Conservation (phyloP, 768 basidiomycete genomes). For the Phanerodontia chrysosporium region DNA sequence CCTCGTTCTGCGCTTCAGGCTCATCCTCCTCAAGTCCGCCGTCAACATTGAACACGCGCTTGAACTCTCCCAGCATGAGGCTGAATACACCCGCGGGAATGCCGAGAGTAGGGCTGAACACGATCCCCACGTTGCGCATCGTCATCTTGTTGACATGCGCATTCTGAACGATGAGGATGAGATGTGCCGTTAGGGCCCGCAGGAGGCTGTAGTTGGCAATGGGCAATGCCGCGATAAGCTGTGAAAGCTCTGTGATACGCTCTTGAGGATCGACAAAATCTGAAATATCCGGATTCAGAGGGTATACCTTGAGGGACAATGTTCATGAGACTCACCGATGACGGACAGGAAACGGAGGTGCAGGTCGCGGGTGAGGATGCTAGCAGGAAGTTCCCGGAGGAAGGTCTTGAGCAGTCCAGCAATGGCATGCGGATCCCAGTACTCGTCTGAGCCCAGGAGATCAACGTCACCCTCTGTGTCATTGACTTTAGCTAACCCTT, state of each 20-base stretch:
- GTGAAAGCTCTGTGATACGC: slow-evolving; percentile 80
- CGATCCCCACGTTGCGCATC: slow-evolving; percentile 96
- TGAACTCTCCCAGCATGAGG: slow-evolving; percentile 90
- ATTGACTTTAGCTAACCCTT: neutral
- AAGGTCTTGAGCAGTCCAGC: slow-evolving; percentile 92
- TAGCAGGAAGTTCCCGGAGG: slow-evolving; percentile 88
- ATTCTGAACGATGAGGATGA: slow-evolving; percentile 93
- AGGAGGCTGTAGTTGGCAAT: slow-evolving; percentile 91
- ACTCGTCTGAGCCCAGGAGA: slow-evolving; percentile 81
- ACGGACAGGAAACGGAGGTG: slow-evolving; percentile 89
- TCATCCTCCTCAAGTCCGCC: slow-evolving; percentile 30
- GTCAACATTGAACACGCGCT: slow-evolving; percentile 86
- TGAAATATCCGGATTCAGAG: slow-evolving; percentile 26
- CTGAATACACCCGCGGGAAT: slow-evolving; percentile 98
- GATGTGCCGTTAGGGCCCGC: slow-evolving; percentile 89
- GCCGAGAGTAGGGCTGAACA: slow-evolving; percentile 95
- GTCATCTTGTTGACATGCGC: slow-evolving; percentile 94
- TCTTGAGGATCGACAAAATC: slow-evolving; percentile 89
- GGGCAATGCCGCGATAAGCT: slow-evolving; percentile 83
- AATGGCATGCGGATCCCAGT: slow-evolving; percentile 97
- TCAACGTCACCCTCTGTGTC: slow-evolving; percentile 90
- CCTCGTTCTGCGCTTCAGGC: slow-evolving; percentile 11
- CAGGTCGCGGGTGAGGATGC: slow-evolving; percentile 87
- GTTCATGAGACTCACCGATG: slow-evolving; percentile 61
- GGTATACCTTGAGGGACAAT: neutral